Evolutionary conservation across 2,329 filamentous ascomycete species (phyloP), one percentile per base, ranked within the genome.

Genomic region (Hypoxylon sp.): DNA sequence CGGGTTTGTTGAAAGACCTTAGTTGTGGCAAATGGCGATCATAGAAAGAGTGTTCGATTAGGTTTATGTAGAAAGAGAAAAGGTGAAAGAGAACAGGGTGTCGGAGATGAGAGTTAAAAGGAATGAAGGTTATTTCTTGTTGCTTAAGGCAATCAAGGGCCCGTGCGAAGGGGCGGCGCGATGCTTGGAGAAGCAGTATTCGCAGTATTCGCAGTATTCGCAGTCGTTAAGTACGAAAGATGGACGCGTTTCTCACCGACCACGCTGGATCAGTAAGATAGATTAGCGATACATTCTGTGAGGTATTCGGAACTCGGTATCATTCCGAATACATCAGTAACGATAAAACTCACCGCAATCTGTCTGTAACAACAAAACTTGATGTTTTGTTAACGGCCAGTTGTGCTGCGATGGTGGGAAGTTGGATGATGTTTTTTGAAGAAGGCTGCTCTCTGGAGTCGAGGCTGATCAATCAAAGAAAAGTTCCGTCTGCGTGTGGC

Each of bases 381-480:
- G 64, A 67, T 64, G 63, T 46, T 21, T 65, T 56, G 50, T 23
- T 19, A 50, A 63, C 28, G 50, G 30, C 38, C 19, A 38, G 41
- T 38, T 49, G 30, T 55, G 28, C 60, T 23, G 58, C 19, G 38
- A 49, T 60, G 46, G 32, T 45, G 49, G 49, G 57, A 52, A 32
- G 34, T 56, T 62, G 65, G 30, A 59, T 56, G 63, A 53, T 66
- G 63, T 65, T 67, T 67, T 70, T 67, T 55, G 46, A 58, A 36
- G 38, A 38, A 45, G 60, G 60, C 38, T 34, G 23, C 53, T 64
- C 57, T 59, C 34, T 34, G 36, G 62, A 55, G 43, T 52, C 52
- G 48, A 69, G 67, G 60, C 60, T 67, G 67, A 69, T 60, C 67
- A 62, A 64, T 45, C 63, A 64, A 36, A 67, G 49, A 58, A 66